Percentiles rank a stretch among this genome's conserved stretches.
These are phyloP conservation scores for Amanita pallidorosea DNA, from an alignment of 768 basidiomycete species.

Conservation along the genomic window DNA sequence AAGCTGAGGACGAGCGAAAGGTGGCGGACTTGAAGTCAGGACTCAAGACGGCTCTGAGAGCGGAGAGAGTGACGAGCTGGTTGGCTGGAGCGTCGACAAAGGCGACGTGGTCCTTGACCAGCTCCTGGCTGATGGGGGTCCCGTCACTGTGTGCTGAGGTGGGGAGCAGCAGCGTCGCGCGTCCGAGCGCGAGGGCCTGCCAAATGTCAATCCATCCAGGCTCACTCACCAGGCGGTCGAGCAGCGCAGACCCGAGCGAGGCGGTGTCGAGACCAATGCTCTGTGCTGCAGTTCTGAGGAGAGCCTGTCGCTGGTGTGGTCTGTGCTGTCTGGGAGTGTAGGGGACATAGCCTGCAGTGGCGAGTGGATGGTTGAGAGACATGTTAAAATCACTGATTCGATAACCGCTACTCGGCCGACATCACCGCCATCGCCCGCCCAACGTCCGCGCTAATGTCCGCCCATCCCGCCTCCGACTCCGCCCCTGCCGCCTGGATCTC, in stretches of 20 bases:
- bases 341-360: no score
- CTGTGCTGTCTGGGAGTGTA: no score
- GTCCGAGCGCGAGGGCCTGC: constrained; percentile 49
- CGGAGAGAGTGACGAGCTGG: constrained; percentile 70
- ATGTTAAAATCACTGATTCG: background rate
- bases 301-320: no score
- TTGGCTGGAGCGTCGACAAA: constrained; percentile 40
- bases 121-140: constrained; percentile 46
- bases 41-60: constrained; percentile 59
- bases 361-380: no score
- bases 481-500: background rate
- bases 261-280: constrained; percentile 50
- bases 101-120: constrained; percentile 76
- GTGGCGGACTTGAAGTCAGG: constrained; percentile 38
- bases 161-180: constrained; percentile 81
- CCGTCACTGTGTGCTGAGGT: constrained; percentile 39
- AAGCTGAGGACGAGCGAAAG: constrained; percentile 12
- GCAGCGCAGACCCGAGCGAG: constrained; percentile 66
- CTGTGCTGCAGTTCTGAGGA: constrained; percentile 61
- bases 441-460: constrained; percentile 3
- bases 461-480: background rate
- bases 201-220: constrained; percentile 65
- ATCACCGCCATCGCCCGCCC: constrained; percentile 6
- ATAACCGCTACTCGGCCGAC: background rate
- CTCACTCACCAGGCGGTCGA: constrained; percentile 54